These are phyloP conservation scores for Nasturtium officinale DNA, from an alignment of 345 rosid genomes.

Conservation along the genomic window DNA sequence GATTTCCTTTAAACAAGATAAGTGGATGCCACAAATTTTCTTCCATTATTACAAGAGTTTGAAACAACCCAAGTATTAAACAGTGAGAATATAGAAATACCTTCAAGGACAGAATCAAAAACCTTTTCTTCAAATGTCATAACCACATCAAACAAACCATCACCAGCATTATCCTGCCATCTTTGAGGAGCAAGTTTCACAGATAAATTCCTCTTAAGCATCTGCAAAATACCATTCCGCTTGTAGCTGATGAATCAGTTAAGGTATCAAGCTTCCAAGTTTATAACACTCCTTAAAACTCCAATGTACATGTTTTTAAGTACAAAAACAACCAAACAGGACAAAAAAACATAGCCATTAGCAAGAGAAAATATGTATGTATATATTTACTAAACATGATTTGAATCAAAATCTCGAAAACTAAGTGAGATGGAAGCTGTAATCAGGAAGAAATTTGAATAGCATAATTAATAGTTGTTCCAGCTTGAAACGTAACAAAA, in stretches of 20 bases:
- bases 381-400: background rate
- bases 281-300: too few relatives aligned
- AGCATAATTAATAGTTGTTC: background rate
- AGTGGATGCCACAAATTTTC: background rate
- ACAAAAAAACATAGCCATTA: constrained; percentile 7
- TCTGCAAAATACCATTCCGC: constrained; percentile 91
- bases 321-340: background rate
- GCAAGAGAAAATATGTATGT: background rate
- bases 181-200: constrained; percentile 91
- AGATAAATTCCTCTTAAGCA: constrained; percentile 85
- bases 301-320: background rate
- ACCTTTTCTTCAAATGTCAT: constrained; percentile 93
- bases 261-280: constrained; percentile 29
- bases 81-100: constrained; percentile 38
- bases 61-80: background rate
- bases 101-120: constrained; percentile 87
- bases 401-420: background rate
- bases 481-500: background rate
- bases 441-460: background rate
- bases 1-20: background rate
- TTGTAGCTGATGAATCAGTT: constrained; percentile 60
- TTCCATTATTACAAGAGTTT: background rate
- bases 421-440: background rate
- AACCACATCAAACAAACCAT: constrained; percentile 81
- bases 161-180: constrained; percentile 97